phyloP scores from a whole-genome alignment of 1,139 yeast species.

The Kurtzmaniella natalensis region DNA sequence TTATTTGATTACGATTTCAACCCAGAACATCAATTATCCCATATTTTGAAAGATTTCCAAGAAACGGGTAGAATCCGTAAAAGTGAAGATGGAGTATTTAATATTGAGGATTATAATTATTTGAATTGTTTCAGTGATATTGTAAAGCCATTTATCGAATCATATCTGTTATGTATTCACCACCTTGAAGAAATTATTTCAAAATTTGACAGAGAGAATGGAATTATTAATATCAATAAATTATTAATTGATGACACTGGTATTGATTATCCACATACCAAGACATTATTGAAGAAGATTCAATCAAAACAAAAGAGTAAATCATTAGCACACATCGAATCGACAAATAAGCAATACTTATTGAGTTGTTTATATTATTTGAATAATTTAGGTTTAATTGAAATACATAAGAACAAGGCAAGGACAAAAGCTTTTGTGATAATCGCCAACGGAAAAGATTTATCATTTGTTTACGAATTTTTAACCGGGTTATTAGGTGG shows the following conservation, averaged over 20 bases:
- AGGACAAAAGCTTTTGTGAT: slow-evolving; percentile 41
- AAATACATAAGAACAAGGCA: slow-evolving; percentile 39
- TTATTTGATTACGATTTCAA: slow-evolving; percentile 41
- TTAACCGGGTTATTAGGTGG: slow-evolving; percentile 19
- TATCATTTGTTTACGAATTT: slow-evolving; percentile 25
- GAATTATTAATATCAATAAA: slow-evolving; percentile 6
- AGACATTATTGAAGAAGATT: slow-evolving; percentile 31
- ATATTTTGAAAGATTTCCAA: slow-evolving; percentile 27
- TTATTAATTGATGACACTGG: slow-evolving; percentile 22
- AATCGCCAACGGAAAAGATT: slow-evolving; percentile 26
- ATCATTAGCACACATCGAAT: slow-evolving; percentile 21
- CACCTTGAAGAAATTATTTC: slow-evolving; percentile 15
- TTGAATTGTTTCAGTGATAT: slow-evolving; percentile 24
- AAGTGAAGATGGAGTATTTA: slow-evolving; percentile 16
- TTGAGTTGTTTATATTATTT: slow-evolving; percentile 39
- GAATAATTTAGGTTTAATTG: slow-evolving; percentile 31
- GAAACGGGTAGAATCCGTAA: slow-evolving; percentile 12
- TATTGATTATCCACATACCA: slow-evolving; percentile 35
- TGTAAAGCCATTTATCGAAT: slow-evolving; percentile 38
- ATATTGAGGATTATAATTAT: slow-evolving; percentile 21
- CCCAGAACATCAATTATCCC: slow-evolving; percentile 24
- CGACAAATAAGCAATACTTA: slow-evolving; percentile 42
- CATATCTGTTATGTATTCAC: slow-evolving; percentile 32
- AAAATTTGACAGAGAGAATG: slow-evolving; percentile 3
- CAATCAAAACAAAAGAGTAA: slow-evolving; percentile 15